Evolutionary conservation across 2,329 filamentous ascomycete genomes (phyloP).

Genomic region (Neodidymelliopsis sp.): DNA sequence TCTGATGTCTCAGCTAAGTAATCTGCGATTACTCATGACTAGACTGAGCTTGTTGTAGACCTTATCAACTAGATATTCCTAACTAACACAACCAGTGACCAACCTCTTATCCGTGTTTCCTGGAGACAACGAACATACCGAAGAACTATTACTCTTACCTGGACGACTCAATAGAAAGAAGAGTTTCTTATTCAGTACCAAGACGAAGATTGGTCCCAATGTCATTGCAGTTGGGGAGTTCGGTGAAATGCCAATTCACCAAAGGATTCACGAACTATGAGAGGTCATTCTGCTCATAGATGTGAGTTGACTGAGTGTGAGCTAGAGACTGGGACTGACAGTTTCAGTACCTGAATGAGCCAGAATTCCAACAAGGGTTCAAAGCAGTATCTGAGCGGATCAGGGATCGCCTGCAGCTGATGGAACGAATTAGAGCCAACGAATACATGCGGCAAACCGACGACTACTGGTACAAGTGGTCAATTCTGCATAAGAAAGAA

Average conservation of each 20-base stretch:
- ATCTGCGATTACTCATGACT: no score
- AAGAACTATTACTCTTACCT: background rate
- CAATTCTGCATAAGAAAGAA: no score
- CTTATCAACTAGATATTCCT: background rate
- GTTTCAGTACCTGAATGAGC: no score
- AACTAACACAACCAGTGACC: background rate
- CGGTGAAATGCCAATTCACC: background rate
- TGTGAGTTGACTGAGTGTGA: conserved; percentile 1
- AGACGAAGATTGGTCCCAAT: background rate
- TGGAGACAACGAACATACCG: background rate
- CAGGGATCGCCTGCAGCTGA: no score
- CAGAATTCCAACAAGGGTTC: no score
- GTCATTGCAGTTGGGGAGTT: background rate
- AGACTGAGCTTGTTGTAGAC: background rate
- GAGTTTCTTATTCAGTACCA: background rate
- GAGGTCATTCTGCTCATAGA: background rate
- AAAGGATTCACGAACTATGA: background rate
- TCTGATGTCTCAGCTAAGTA: no score
- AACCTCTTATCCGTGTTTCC: background rate
- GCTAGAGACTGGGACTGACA: no score
- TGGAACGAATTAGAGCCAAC: no score
- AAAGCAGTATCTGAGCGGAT: no score
- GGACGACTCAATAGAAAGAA: conserved; percentile 4
- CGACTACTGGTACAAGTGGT: no score
- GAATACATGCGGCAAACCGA: no score